phyloP scores from a whole-genome alignment of 176 grass and related monocot genomes.

The Cenchrus americanus region DNA sequence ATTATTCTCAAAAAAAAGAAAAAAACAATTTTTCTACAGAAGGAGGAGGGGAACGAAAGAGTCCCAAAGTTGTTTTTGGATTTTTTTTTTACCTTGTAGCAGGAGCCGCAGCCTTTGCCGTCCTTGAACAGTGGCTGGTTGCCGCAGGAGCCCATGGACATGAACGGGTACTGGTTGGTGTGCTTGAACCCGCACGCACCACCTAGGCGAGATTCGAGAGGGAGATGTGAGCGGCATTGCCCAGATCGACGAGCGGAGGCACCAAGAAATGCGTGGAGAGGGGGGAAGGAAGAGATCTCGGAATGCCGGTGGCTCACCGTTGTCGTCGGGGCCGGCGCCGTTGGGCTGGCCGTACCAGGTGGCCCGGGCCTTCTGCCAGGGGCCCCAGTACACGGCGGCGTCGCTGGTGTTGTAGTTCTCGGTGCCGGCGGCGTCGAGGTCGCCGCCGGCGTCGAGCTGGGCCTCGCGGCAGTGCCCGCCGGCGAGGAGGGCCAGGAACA shows the following conservation, averaged over 20 bases:
- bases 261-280: not conserved
- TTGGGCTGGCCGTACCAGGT: constrained; percentile 91
- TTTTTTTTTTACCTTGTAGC: constrained; percentile 59
- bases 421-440: not conserved
- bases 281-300: not conserved
- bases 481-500: constrained; percentile 32
- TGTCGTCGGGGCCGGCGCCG: constrained; percentile 83
- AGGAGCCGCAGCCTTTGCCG: constrained; percentile 87
- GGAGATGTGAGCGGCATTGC: constrained; percentile 43
- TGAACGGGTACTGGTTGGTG: constrained; percentile 69
- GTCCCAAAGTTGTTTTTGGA: not conserved
- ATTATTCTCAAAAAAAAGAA: not conserved
- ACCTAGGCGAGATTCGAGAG: constrained; percentile 44
- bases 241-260: not conserved
- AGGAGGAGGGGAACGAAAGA: not conserved
- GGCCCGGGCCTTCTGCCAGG: constrained; percentile 65
- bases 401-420: constrained; percentile 41
- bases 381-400: constrained; percentile 42
- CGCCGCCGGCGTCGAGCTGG: constrained; percentile 26
- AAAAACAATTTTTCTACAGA: not conserved
- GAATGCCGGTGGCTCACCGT: constrained; percentile 49
- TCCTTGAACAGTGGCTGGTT: constrained; percentile 83
- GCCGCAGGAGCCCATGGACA: constrained; percentile 78
- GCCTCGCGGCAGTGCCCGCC: constrained; percentile 28
- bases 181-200: constrained; percentile 91